These are phyloP conservation scores for Naganishia onofrii DNA, from an alignment of 768 basidiomycete genomes.

Conservation along the genomic window DNA sequence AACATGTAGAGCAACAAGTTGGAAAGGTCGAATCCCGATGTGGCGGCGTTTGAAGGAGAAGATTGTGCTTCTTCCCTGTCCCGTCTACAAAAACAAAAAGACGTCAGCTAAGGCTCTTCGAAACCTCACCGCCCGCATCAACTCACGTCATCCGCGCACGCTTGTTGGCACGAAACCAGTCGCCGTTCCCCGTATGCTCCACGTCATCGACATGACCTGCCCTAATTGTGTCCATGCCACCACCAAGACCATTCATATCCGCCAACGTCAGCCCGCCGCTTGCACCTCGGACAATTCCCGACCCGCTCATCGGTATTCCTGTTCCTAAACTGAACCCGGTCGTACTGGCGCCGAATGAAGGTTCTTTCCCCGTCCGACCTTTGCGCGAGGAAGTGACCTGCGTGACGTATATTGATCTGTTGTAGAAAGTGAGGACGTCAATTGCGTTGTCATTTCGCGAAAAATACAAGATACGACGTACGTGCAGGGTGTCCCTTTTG, in stretches of 20 bases:
- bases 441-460: too few species aligned
- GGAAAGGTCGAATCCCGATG: not conserved
- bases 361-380: conserved; percentile 5
- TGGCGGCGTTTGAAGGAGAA: not conserved
- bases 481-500: conserved; percentile 92
- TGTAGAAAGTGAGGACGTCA: too few species aligned
- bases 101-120: not conserved
- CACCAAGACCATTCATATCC: conserved; percentile 9
- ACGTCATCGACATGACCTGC: not conserved
- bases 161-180: not conserved
- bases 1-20: conserved; percentile 49
- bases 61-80: not conserved
- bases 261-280: conserved; percentile 6
- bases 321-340: conserved; percentile 12
- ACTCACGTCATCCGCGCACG: not conserved
- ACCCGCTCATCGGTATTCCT: not conserved
- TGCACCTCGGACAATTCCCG: conserved; percentile 64
- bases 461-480: conserved; percentile 58
- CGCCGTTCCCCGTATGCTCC: not conserved
- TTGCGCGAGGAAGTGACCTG: conserved; percentile 42
- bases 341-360: conserved; percentile 2
- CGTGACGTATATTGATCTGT: conserved; percentile 42
- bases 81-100: not conserved
- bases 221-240: not conserved
- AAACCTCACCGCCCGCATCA: not conserved